phyloP scores from a whole-genome alignment of 2,329 filamentous ascomycete species.

The Aspergillus persii region DNA sequence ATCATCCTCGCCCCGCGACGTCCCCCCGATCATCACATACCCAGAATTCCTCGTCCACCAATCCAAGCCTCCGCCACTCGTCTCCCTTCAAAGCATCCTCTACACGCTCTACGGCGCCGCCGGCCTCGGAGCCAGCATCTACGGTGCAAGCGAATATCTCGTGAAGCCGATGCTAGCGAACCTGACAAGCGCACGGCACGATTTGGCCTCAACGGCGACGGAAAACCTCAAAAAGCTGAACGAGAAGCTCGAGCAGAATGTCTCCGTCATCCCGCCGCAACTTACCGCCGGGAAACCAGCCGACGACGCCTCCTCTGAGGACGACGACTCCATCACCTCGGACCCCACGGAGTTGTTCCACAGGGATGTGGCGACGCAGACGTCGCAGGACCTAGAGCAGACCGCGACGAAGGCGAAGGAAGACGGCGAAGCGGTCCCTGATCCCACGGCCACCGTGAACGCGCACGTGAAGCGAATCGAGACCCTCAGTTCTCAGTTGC shows the following conservation, averaged over 20 bases:
- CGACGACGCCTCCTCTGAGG: constrained; percentile 27
- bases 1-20: constrained; percentile 36
- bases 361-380: constrained; percentile 63
- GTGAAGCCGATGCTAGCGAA: constrained; percentile 57
- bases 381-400: constrained; percentile 42
- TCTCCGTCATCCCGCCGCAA: constrained; percentile 52
- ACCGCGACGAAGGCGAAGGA: constrained; percentile 7
- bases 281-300: constrained; percentile 24
- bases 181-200: constrained; percentile 56
- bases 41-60: constrained; percentile 63
- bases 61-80: constrained; percentile 58
- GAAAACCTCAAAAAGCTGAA: constrained; percentile 56
- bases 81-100: constrained; percentile 56
- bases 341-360: constrained; percentile 65
- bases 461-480: constrained; percentile 48
- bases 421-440: constrained; percentile 13
- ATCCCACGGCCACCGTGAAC: constrained; percentile 26
- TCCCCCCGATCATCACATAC: constrained; percentile 65
- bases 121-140: constrained; percentile 55
- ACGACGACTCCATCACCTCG: constrained; percentile 50
- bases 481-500: constrained; percentile 52
- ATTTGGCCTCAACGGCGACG: constrained; percentile 53
- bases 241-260: constrained; percentile 51
- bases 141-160: constrained; percentile 59
- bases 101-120: constrained; percentile 58